These are phyloP conservation scores for Beauveria sp. DNA, from an alignment of 2,329 filamentous ascomycete genomes.

Conservation along the genomic window DNA sequence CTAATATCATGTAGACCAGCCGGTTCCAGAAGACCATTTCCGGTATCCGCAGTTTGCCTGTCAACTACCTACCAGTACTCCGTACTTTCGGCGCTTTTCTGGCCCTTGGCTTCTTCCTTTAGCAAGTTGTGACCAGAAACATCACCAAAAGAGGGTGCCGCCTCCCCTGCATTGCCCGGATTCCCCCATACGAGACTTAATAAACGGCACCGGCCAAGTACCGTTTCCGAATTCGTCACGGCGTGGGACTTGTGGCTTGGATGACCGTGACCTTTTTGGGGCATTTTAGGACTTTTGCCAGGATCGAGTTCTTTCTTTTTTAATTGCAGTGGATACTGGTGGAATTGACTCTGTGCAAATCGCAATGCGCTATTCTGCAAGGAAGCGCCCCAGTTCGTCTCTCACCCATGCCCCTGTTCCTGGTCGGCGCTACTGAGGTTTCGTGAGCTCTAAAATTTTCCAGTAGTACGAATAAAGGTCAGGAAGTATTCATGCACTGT, in stretches of 20 bases:
- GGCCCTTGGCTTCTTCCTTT: too few species aligned
- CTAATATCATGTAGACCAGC: not conserved
- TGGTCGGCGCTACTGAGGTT: not conserved
- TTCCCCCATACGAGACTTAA: not conserved
- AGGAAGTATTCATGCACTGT: not conserved
- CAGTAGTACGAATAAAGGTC: too few species aligned
- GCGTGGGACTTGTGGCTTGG: not conserved
- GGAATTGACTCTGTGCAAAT: slow-evolving; percentile 9
- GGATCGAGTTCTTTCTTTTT: not conserved
- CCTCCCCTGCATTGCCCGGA: not conserved
- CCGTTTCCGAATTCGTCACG: not conserved
- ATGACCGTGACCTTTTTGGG: too few species aligned
- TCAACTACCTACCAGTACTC: not conserved
- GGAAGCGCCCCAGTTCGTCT: not conserved
- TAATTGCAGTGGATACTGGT: slow-evolving; percentile 9
- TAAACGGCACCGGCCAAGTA: not conserved
- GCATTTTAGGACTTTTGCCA: not conserved
- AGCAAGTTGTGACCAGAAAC: too few species aligned
- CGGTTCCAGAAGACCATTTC: not conserved
- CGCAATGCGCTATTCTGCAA: slow-evolving; percentile 1
- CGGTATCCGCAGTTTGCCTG: not conserved
- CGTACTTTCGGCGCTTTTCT: too few species aligned
- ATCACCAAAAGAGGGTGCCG: too few species aligned
- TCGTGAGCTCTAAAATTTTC: not conserved
- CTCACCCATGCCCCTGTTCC: not conserved